A percentile compares a stretch with the other conserved stretches of the same genome.
These are phyloP conservation scores for Lignosus rhinocerotis DNA, from an alignment of 1,284 basidiomycete genomes.

Conservation along the genomic window DNA sequence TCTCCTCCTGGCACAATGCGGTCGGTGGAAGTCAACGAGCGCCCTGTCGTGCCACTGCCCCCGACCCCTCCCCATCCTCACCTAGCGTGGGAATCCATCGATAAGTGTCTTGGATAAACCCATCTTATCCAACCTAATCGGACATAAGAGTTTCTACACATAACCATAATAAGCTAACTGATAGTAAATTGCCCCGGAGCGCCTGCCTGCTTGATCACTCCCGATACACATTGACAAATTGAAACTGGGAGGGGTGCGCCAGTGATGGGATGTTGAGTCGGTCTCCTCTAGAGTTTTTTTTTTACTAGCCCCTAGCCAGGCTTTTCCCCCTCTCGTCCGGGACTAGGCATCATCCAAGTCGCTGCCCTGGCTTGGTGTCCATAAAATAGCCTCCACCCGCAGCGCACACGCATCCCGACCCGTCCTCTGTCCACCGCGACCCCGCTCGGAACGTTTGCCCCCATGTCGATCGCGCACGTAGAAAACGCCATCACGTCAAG, in stretches of 20 bases:
- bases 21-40: background rate
- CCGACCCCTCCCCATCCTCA: background rate
- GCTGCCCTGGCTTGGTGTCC: background rate
- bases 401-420: background rate
- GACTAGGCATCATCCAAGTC: background rate
- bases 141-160: background rate
- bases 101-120: background rate
- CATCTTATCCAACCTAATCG: background rate
- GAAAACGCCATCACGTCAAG: background rate
- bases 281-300: conserved; percentile 5
- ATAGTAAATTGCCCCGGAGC: conserved; percentile 15
- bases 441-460: conserved; percentile 3
- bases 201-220: background rate
- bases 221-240: background rate
- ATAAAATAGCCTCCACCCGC: background rate
- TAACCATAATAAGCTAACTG: conserved; percentile 13
- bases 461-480: conserved; percentile 11
- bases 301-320: background rate
- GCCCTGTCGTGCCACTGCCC: background rate
- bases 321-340: background rate
- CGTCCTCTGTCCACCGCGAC: background rate
- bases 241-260: conserved; percentile 1
- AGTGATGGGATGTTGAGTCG: conserved; percentile 7
- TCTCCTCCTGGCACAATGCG: background rate
- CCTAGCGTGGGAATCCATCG: conserved; percentile 4